Conservation (phyloP, 257 asterid species). For the Plantago ovata region DNA sequence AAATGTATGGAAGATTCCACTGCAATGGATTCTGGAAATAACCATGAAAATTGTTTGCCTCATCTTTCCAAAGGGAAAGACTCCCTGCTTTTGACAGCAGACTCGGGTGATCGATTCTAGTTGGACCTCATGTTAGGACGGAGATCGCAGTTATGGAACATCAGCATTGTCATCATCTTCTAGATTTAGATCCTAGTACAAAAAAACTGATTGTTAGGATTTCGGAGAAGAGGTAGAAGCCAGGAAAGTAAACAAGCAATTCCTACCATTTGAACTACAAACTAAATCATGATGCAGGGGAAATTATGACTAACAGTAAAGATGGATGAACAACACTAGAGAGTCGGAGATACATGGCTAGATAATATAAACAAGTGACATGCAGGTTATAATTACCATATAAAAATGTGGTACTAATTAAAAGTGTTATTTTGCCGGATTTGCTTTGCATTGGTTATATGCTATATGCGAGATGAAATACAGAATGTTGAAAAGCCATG, state of each 20-base stretch:
- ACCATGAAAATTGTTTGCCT: too few species aligned
- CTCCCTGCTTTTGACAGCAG: not conserved
- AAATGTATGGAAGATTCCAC: not conserved
- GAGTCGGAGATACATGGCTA: slow-evolving; percentile 9
- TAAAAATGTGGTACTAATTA: too few species aligned
- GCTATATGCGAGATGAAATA: slow-evolving; percentile 4
- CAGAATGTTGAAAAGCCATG: not conserved
- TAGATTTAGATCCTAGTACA: slow-evolving; percentile 28
- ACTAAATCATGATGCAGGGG: not conserved
- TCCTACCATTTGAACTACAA: not conserved
- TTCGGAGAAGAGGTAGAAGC: not conserved
- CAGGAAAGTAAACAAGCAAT: slow-evolving; percentile 7
- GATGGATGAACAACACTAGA: slow-evolving; percentile 7
- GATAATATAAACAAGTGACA: slow-evolving; percentile 1
- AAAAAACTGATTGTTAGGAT: slow-evolving; percentile 12
- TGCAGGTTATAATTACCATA: not conserved
- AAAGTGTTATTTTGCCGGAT: slow-evolving; percentile 1
- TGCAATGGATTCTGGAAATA: too few species aligned
- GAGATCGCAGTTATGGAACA: not conserved
- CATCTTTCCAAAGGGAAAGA: too few species aligned
- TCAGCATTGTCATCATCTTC: slow-evolving; percentile 24
- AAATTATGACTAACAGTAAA: not conserved
- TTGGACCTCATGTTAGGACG: not conserved
- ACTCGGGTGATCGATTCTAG: not conserved
- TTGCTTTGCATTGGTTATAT: not conserved